Evolutionary conservation across 2,329 filamentous ascomycete species (phyloP).

Genomic region (Mycosphaerella sp.): DNA sequence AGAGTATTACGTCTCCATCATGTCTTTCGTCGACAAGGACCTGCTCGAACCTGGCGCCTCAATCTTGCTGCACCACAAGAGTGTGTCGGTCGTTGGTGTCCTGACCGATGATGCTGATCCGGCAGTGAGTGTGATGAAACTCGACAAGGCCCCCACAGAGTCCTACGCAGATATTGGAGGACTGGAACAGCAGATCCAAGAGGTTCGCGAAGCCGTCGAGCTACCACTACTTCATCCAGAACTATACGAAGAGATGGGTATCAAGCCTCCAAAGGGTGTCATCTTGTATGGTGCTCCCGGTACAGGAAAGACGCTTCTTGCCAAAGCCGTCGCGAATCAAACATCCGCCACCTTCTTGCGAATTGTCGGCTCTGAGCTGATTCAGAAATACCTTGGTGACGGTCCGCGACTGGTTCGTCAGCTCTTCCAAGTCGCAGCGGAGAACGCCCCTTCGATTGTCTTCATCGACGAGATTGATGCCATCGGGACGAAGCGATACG

Average conservation of each 20-base stretch:
- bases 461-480: constrained; percentile 99
- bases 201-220: constrained; percentile 95
- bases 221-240: constrained; percentile 91
- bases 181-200: constrained; percentile 89
- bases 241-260: constrained; percentile 99
- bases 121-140: constrained; percentile 96
- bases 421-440: constrained; percentile 90
- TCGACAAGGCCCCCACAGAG: constrained; percentile 97
- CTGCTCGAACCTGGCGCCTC: constrained; percentile 92
- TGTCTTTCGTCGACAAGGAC: constrained; percentile 99
- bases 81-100: constrained; percentile 94
- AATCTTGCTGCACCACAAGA: constrained; percentile 94
- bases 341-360: constrained; percentile 98
- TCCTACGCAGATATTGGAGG: constrained; percentile 99
- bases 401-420: constrained; percentile 91
- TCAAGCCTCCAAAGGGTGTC: constrained; percentile 98
- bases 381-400: constrained; percentile 98
- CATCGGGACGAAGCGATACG: constrained; percentile 97
- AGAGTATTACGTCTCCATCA: constrained; percentile 99
- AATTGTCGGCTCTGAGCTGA: constrained; percentile 93
- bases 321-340: constrained; percentile 96
- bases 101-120: constrained; percentile 95
- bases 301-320: constrained; percentile 91
- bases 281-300: constrained; percentile 96
- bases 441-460: constrained; percentile 93